Base-by-base conservation (phyloP, 2,329 filamentous ascomycete genomes). In the Beauveria asiatica region DNA sequence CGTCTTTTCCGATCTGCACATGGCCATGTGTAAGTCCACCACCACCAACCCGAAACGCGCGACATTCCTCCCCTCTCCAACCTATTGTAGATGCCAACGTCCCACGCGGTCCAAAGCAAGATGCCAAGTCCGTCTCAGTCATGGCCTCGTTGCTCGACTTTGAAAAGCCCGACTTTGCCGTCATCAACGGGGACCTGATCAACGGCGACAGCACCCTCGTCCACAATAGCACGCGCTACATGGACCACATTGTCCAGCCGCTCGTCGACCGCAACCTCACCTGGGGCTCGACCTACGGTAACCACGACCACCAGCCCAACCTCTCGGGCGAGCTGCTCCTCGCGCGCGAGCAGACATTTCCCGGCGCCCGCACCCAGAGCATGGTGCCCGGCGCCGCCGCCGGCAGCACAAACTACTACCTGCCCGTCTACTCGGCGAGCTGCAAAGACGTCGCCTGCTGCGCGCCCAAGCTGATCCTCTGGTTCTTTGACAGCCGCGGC, bases 261-360 rank as follows among this genome's bases (percentile, higher is more conserved):
- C 71, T 90, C 0, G 73, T 87, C 0, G 64, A 79, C 3, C 78
- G 80, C n/a, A 74, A 76, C 9, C 67, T 87, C 0, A 75, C 77
- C 0, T 90, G 85, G 82, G 86, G 85, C 2, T 85, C 83, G 1
- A 85, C 85, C 0, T 90, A 90, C 63, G 87, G 87, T 1, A 90
- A 90, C 61, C 87, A 90, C 65, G 87, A 90, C 64, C 78, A 80
- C 51, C 73, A 82, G 41, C 81, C 76, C 67, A 86, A 87, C 63
- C 71, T 87, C 6, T 81, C 80, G 0, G 78, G 78, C n/a, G 66
- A 68, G 39, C 63, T 67, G 5, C 76, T 81, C 17, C 68, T 79
- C 1, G 70, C 65, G 17, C 74, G 76, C 3, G 78, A 80, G 66
- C 67, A 67, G 3, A 63, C 57, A 1, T 77, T 71, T 67, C 66